Evolutionary conservation across 495 filamentous ascomycete species (phyloP), one percentile per base, ranked within the genome.

Genomic region (Aspergillus sclerotioniger): DNA sequence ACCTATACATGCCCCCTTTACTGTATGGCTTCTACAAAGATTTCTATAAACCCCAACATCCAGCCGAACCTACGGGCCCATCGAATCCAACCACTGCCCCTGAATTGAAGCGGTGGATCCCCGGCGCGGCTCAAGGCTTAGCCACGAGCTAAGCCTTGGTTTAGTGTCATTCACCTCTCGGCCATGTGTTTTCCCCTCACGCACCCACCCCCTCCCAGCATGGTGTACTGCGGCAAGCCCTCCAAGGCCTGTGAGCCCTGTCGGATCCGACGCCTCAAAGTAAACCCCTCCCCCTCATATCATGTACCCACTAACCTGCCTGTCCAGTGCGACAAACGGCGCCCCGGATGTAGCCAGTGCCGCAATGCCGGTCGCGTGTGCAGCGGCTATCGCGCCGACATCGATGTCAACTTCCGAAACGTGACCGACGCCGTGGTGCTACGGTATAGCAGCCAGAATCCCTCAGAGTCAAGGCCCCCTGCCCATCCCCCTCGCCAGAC

Each of bases 161-260:
- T n/a, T n/a, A n/a, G n/a, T n/a, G n/a, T 25, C 25, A 25, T 25
- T 25, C 2, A 5, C 25, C 25, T 25, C 25, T 25, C 25, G 5
- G 25, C 25, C 25, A 25, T 25, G 2, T 25, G 25, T 25, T 8
- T 19, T 56, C 32, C 8, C 37, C 19, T n/a, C n/a, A n/a, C n/a
- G n/a, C 33, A 37, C 33, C 33, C 33, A 3, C 33, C 33, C 33
- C 32, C 32, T 43, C 35, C 51, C 45, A 37, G 19, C 25, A 54
- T 49, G 51, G 47, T 59, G 7, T 47, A 28, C 21, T 49, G 46
- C 2, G 19, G 46, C 6, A 28, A 29, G 20, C 46, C 21, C 8
- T 49, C 46, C 13, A 49, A 49, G 20, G 46, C 46, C 13, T 49
- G 46, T n/a, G 21, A 49, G 21, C 46, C 46, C 10, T 29, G 19